Percentiles rank a stretch among this genome's conserved stretches.
phyloP scores from a whole-genome alignment of 2,329 filamentous ascomycete species.

The Claviceps maximensis region DNA sequence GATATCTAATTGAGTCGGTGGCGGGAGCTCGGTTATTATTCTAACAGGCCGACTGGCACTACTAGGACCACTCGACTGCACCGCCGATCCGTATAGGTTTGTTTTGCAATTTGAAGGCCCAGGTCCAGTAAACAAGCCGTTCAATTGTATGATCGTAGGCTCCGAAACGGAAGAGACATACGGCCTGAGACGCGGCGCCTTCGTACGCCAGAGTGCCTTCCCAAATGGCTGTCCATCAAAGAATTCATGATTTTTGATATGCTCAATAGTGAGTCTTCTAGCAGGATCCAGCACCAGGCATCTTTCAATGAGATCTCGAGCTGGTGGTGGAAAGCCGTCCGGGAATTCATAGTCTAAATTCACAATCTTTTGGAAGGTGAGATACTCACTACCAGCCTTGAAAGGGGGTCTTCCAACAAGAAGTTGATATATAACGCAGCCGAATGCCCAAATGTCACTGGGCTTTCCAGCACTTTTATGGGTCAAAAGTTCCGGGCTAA shows the following conservation, averaged over 20 bases:
- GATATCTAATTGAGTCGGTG: constrained; percentile 92
- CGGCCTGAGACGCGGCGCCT: constrained; percentile 73
- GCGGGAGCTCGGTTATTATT: constrained; percentile 87
- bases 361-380: constrained; percentile 98
- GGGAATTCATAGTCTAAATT: constrained; percentile 90
- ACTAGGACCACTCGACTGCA: constrained; percentile 26
- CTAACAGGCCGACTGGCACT: constrained; percentile 51
- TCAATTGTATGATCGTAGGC: constrained; percentile 60
- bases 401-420: constrained; percentile 93
- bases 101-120: constrained; percentile 14
- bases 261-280: constrained; percentile 76
- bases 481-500: constrained; percentile 91
- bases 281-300: constrained; percentile 80
- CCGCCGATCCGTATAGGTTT: constrained; percentile 15
- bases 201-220: constrained; percentile 73
- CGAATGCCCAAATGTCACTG: constrained; percentile 96
- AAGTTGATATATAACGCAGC: constrained; percentile 94
- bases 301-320: constrained; percentile 79
- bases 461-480: constrained; percentile 97
- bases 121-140: constrained; percentile 31
- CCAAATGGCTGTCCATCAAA: constrained; percentile 83
- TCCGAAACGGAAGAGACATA: constrained; percentile 69
- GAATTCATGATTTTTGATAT: constrained; percentile 93
- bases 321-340: constrained; percentile 69
- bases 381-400: constrained; percentile 89